phyloP scores from a whole-genome alignment of 2,329 filamentous ascomycete genomes.

The Cylindrodendrum hubeiense region DNA sequence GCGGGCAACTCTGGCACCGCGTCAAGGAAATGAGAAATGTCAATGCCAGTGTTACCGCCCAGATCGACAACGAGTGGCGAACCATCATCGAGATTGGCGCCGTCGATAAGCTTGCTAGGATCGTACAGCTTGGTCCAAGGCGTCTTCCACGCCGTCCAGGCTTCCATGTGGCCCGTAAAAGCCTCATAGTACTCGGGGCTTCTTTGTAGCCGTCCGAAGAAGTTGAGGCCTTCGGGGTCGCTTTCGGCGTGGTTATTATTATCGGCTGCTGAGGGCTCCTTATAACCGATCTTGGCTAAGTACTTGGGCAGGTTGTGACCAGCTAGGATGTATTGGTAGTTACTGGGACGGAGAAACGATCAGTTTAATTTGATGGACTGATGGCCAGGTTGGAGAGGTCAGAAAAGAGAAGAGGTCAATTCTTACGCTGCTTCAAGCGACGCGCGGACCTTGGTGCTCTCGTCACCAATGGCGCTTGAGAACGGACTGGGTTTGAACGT shows the following conservation, averaged over 20 bases:
- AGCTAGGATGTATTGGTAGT: conserved; percentile 31
- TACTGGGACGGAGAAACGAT: conserved; percentile 13
- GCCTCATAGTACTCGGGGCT: conserved; percentile 34
- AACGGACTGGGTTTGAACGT: conserved; percentile 33
- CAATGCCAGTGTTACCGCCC: conserved; percentile 33
- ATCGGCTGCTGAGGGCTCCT: conserved; percentile 22
- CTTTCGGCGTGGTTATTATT: conserved; percentile 23
- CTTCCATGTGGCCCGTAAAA: conserved; percentile 35
- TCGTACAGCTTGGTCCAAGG: conserved; percentile 37
- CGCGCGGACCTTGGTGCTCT: conserved; percentile 33
- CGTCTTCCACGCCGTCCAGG: conserved; percentile 35
- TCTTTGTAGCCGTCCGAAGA: conserved; percentile 32
- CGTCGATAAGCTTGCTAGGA: conserved; percentile 18
- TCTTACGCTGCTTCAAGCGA: conserved; percentile 32
- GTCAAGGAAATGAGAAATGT: conserved; percentile 29
- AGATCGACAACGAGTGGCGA: conserved; percentile 32
- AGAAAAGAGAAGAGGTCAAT: accelerated
- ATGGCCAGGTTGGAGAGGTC: accelerated
- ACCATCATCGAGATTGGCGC: conserved; percentile 13
- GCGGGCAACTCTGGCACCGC: conserved; percentile 8
- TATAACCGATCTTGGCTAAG: conserved; percentile 26
- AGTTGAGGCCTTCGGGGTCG: conserved; percentile 32
- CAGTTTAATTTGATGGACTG: neutral
- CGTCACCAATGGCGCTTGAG: conserved; percentile 32
- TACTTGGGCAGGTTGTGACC: conserved; percentile 35